Evolutionary conservation across 1,139 yeast genomes (phyloP).

Genomic region (Schwanniomyces etchellsii): DNA sequence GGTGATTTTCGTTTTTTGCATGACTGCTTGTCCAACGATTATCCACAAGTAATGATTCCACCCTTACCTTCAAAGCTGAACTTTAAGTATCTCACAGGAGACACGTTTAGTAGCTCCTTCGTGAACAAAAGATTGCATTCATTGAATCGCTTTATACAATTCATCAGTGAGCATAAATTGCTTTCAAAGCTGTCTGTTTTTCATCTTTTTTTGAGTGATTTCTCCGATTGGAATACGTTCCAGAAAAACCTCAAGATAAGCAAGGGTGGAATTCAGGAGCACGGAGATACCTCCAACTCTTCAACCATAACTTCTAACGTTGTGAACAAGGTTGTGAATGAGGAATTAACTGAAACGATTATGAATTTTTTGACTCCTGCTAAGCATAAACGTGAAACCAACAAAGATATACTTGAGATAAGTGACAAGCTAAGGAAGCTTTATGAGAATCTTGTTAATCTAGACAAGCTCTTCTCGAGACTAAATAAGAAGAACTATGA

Average conservation of each 20-base stretch:
- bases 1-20: conserved; percentile 79
- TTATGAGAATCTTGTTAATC: conserved; percentile 72
- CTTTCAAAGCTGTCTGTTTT: conserved; percentile 67
- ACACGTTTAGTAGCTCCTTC: conserved; percentile 74
- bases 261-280: conserved; percentile 16
- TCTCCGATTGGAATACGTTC: conserved; percentile 80
- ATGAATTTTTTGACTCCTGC: conserved; percentile 89
- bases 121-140: conserved; percentile 83
- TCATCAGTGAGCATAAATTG: conserved; percentile 69
- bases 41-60: conserved; percentile 82
- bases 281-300: conserved; percentile 16
- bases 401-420: conserved; percentile 77
- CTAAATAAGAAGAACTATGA: conserved; percentile 71
- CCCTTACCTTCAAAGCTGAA: conserved; percentile 93
- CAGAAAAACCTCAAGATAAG: conserved; percentile 53
- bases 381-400: conserved; percentile 58
- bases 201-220: conserved; percentile 67
- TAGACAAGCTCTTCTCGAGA: conserved; percentile 73
- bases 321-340: conserved; percentile 41
- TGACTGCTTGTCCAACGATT: conserved; percentile 69
- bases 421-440: conserved; percentile 76
- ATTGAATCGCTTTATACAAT: conserved; percentile 65
- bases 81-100: conserved; percentile 92
- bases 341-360: conserved; percentile 77
- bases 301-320: conserved; percentile 15